Percentiles rank a stretch among this genome's conserved stretches.
Conservation (phyloP, 257 asterid genomes). For the Hygrophila difformis region DNA sequence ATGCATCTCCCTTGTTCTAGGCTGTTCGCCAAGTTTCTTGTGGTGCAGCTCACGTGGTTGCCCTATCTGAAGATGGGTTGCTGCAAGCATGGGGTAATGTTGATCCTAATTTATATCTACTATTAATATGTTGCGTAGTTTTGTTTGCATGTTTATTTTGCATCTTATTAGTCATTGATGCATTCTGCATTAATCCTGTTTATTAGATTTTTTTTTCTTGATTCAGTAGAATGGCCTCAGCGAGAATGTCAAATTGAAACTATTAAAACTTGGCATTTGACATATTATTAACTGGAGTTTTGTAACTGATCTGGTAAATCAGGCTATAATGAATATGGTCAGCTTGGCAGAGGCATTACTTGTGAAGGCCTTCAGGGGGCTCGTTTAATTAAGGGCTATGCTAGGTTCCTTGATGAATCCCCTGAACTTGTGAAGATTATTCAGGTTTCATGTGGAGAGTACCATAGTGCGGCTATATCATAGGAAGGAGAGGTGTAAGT, state of each 20-base stretch:
- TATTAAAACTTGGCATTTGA: conserved; percentile 15
- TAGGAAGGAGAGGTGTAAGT: conserved; percentile 98
- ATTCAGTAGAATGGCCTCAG: conserved; percentile 9
- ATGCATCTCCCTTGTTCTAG: conserved; percentile 28
- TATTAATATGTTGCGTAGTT: conserved; percentile 6
- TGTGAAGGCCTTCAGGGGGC: conserved; percentile 97
- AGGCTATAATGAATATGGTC: conserved; percentile 98
- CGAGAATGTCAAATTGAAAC: conserved; percentile 20
- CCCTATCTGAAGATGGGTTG: conserved; percentile 84
- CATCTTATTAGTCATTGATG: conserved; percentile 9
- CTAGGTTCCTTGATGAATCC: conserved; percentile 93
- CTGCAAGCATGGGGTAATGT: conserved; percentile 90
- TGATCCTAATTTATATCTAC: conserved; percentile 5
- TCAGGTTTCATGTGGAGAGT: conserved; percentile 93
- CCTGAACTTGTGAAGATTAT: conserved; percentile 91
- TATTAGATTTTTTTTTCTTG: conserved; percentile 2
- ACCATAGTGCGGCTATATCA: conserved; percentile 87
- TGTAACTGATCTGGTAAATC: conserved; percentile 57
- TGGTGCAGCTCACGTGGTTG: conserved; percentile 93
- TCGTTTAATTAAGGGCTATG: conserved; percentile 61
- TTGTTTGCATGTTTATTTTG: conserved; percentile 6
- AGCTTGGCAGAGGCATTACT: conserved; percentile 98
- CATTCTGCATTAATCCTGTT: conserved; percentile 1
- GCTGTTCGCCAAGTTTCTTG: conserved; percentile 84
- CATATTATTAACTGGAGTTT: conserved; percentile 36